phyloP scores from a whole-genome alignment of 345 rosid species.

The Salix purpurea region DNA sequence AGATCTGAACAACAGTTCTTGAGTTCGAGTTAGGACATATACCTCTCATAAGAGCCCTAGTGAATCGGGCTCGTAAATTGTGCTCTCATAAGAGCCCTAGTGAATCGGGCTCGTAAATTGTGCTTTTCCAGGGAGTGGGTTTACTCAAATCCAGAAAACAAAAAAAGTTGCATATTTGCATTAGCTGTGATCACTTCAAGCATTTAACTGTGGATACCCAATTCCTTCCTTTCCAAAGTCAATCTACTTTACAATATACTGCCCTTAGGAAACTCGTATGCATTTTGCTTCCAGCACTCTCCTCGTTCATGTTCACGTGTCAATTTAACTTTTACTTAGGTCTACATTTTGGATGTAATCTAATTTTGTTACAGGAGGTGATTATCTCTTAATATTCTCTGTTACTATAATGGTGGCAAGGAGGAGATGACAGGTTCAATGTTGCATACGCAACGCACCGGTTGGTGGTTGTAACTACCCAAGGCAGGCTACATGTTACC shows the following conservation, averaged over 20 bases:
- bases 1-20: too few relatives aligned
- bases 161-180: not conserved
- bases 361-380: not conserved
- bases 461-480: not conserved
- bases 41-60: too few relatives aligned
- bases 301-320: not conserved
- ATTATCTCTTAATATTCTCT: not conserved
- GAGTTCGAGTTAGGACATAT: too few relatives aligned
- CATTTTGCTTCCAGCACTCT: not conserved
- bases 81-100: too few relatives aligned
- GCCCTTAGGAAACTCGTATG: not conserved
- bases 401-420: not conserved
- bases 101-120: too few relatives aligned
- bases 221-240: not conserved
- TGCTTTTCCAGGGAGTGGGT: too few relatives aligned
- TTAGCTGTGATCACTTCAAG: not conserved
- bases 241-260: not conserved
- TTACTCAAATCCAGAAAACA: too few relatives aligned
- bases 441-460: not conserved
- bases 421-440: not conserved
- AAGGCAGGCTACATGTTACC: not conserved
- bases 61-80: rapidly evolving
- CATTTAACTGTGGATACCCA: not conserved
- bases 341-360: not conserved
- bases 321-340: not conserved